Conservation (phyloP, 257 asterid genomes). For the Fraxinus excelsior region DNA sequence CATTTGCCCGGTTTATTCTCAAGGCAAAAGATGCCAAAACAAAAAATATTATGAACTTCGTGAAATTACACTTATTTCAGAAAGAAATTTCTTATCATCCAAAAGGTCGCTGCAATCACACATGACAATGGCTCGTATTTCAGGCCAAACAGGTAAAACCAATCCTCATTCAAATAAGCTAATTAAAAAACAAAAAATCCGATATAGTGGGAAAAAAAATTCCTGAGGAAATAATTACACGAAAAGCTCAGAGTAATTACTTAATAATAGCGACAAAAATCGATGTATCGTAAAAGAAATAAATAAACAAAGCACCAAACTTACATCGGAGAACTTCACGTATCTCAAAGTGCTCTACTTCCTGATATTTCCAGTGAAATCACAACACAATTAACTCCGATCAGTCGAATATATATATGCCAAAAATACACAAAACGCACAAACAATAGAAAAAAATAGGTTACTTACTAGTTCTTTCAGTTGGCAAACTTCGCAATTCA, state of each 20-base stretch:
- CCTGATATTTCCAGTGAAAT: conserved; percentile 47
- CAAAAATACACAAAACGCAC: neutral
- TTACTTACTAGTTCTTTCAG: conserved; percentile 86
- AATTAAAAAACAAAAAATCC: neutral
- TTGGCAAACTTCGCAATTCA: conserved; percentile 89
- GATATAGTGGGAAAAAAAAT: neutral
- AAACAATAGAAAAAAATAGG: neutral
- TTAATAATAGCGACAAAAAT: conserved; percentile 6
- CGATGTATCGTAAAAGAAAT: neutral
- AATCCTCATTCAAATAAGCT: neutral
- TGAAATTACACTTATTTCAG: neutral
- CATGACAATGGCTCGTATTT: neutral
- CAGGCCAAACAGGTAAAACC: neutral
- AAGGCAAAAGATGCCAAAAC: conserved; percentile 1
- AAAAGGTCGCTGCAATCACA: neutral
- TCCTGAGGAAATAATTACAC: neutral
- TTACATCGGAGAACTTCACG: conserved; percentile 92
- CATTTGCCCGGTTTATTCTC: conserved; percentile 23
- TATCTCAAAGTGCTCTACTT: conserved; percentile 90
- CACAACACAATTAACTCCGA: conserved; percentile 10
- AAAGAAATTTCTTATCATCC: neutral
- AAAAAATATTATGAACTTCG: neutral
- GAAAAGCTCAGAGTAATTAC: conserved; percentile 21
- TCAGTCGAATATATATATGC: neutral
- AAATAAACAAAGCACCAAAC: conserved; percentile 28